Percentiles rank a stretch among this genome's conserved stretches.
Conservation (phyloP, 257 asterid genomes). For the Fraxinus anomala region DNA sequence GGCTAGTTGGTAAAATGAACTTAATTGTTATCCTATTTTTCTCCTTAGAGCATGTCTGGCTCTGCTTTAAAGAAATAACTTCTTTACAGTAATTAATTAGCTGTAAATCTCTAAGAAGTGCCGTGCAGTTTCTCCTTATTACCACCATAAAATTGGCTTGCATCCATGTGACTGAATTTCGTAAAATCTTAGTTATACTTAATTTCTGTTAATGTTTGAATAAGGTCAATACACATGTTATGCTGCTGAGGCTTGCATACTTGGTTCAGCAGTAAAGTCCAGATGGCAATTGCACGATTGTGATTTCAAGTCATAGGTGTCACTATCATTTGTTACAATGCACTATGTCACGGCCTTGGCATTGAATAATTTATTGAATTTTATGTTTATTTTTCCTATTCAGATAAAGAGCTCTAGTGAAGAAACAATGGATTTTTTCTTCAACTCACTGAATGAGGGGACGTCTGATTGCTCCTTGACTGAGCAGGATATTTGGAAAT, state of each 20-base stretch:
- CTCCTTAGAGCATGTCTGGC: not conserved
- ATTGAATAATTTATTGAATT: not conserved
- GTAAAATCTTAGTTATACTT: conserved; percentile 8
- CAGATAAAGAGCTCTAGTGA: conserved; percentile 37
- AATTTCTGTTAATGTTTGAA: not conserved
- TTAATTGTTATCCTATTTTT: conserved; percentile 1
- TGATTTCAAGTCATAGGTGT: conserved; percentile 4
- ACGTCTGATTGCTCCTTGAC: conserved; percentile 48
- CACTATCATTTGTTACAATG: conserved; percentile 13
- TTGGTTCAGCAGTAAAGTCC: conserved; percentile 7
- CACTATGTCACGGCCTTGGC: not conserved
- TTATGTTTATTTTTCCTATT: conserved; percentile 11
- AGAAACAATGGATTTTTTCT: conserved; percentile 55
- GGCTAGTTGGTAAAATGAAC: not conserved
- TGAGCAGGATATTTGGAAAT: conserved; percentile 55
- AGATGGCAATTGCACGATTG: conserved; percentile 20
- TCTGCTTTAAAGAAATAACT: not conserved
- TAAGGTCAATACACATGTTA: not conserved
- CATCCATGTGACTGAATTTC: not conserved
- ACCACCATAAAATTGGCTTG: not conserved
- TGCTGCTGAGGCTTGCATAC: not conserved
- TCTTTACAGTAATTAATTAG: not conserved
- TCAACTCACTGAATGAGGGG: conserved; percentile 50
- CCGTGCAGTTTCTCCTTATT: not conserved
- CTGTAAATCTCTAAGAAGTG: not conserved